phyloP scores from a whole-genome alignment of 2,329 filamentous ascomycete genomes.

The Aspergillus sp. region DNA sequence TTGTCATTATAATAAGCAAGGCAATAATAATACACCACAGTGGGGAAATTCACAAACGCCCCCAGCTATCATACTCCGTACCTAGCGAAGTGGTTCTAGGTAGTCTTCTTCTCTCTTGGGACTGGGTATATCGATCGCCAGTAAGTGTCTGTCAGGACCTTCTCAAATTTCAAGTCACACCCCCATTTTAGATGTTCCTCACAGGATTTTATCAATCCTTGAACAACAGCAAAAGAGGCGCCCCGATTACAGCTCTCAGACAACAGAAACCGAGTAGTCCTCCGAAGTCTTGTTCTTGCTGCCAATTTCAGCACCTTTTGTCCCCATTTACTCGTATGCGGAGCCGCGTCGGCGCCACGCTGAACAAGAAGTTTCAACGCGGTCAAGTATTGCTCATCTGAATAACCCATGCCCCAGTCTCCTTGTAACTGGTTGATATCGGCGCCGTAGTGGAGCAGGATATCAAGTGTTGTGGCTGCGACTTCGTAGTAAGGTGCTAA shows the following conservation, averaged over 20 bases:
- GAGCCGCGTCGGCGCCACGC: background rate
- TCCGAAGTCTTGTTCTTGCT: background rate
- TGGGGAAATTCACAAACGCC: background rate
- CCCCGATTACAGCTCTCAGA: background rate
- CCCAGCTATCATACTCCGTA: background rate
- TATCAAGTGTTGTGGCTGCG: background rate
- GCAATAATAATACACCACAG: background rate
- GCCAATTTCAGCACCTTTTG: background rate
- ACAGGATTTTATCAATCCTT: background rate
- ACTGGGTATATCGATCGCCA: background rate
- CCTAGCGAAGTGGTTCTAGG: no score
- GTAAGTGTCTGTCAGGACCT: background rate
- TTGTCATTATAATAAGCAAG: background rate
- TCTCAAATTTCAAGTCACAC: background rate
- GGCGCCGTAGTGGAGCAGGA: background rate
- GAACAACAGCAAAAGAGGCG: background rate
- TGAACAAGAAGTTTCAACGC: background rate
- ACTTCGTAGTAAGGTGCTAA: background rate
- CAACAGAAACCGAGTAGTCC: background rate
- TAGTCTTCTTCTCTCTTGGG: background rate
- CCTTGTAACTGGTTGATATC: background rate
- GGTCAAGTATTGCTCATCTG: background rate
- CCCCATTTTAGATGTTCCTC: background rate
- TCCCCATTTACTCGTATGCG: background rate
- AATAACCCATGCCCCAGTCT: background rate